Conservation (phyloP, 2,329 filamentous ascomycete species). For the Rutstroemia sp. region DNA sequence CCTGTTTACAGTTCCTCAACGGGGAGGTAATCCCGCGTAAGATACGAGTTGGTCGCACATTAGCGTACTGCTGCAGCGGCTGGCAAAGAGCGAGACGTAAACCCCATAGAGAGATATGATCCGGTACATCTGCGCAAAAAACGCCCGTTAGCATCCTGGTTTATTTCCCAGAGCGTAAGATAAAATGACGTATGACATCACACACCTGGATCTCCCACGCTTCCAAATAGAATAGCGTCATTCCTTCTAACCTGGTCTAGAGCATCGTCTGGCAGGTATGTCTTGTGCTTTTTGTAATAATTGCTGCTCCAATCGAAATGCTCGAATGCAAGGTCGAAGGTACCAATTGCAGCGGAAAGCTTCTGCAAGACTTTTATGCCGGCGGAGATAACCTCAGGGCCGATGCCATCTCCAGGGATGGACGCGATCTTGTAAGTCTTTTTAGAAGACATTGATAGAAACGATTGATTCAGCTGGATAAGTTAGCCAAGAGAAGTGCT, state of each 20-base stretch:
- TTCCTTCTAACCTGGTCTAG: constrained; percentile 46
- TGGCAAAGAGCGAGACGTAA: constrained; percentile 58
- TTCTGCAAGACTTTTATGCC: constrained; percentile 53
- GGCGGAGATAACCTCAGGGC: constrained; percentile 53
- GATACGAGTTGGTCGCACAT: constrained; percentile 54
- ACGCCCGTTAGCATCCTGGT: neutral
- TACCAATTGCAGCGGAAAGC: constrained; percentile 41
- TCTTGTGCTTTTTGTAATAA: constrained; percentile 49
- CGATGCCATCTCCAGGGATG: constrained; percentile 58
- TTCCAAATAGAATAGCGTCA: constrained; percentile 53
- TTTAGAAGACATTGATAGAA: neutral
- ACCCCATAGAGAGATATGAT: constrained; percentile 59
- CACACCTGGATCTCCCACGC: constrained; percentile 48
- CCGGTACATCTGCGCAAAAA: constrained; percentile 45
- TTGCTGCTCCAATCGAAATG: constrained; percentile 54
- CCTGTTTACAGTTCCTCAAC: constrained; percentile 35
- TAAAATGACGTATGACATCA: constrained; percentile 9
- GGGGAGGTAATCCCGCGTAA: constrained; percentile 51
- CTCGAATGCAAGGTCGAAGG: constrained; percentile 54
- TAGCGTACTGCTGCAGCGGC: constrained; percentile 57
- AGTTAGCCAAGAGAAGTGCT: no score
- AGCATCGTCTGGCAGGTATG: constrained; percentile 52
- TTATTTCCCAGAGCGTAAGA: neutral
- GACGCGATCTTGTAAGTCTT: constrained; percentile 44
- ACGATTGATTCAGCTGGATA: neutral